Conservation (phyloP, 345 rosid genomes). For the Salix caprea region DNA sequence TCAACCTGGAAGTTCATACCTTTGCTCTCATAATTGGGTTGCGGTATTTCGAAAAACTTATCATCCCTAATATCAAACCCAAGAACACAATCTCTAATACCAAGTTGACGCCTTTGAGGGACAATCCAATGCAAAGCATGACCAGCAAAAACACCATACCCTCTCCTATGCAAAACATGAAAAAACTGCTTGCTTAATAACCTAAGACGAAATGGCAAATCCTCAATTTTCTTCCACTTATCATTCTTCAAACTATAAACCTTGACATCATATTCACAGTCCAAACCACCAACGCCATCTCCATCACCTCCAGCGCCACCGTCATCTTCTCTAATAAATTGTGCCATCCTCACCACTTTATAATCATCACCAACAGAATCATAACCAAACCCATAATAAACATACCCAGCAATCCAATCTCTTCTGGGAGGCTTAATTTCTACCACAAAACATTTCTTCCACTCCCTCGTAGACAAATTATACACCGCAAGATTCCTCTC, state of each 20-base stretch:
- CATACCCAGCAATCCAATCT: constrained; percentile 15
- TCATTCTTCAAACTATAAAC: constrained; percentile 36
- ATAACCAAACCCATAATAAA: constrained; percentile 42
- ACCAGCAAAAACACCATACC: constrained; percentile 33
- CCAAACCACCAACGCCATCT: background rate
- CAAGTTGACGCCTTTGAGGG: constrained; percentile 21
- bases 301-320: background rate
- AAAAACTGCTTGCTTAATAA: constrained; percentile 18
- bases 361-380: constrained; percentile 32
- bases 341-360: constrained; percentile 33
- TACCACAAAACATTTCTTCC: constrained; percentile 16
- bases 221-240: constrained; percentile 32
- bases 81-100: constrained; percentile 12
- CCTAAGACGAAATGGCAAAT: constrained; percentile 19
- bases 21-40: constrained; percentile 18
- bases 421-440: constrained; percentile 12
- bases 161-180: constrained; percentile 26
- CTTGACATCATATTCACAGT: constrained; percentile 25
- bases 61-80: constrained; percentile 26
- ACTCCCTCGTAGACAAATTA: constrained; percentile 33
- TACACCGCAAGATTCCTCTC: constrained; percentile 29
- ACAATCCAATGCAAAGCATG: constrained; percentile 40
- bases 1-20: constrained; percentile 18
- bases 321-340: constrained; percentile 20
- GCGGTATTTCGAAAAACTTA: constrained; percentile 15